Percentiles rank a stretch among this genome's conserved stretches.
Evolutionary conservation across 2,329 filamentous ascomycete species (phyloP).

Genomic region (Sporothrix humicola): DNA sequence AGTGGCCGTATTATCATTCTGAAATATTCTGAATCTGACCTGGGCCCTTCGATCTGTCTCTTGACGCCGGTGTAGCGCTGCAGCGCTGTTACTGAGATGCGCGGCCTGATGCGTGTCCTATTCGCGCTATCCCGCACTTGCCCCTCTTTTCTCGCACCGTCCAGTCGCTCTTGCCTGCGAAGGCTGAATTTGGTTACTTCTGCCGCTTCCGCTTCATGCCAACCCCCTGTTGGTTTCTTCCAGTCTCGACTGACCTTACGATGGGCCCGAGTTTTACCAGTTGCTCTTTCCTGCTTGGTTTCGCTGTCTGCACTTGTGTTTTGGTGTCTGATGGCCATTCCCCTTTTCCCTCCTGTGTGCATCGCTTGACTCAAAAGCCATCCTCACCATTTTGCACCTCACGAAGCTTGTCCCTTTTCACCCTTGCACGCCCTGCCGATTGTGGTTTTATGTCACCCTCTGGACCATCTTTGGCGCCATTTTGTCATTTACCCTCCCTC

Average conservation of each 20-base stretch:
- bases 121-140: slow-evolving; percentile 18
- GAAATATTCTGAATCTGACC: too few relatives aligned
- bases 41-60: too few relatives aligned
- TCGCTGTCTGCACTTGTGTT: background rate
- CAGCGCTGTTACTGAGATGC: background rate
- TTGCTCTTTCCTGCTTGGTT: background rate
- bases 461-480: background rate
- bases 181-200: background rate
- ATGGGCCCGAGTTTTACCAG: background rate
- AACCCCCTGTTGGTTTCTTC: slow-evolving; percentile 6
- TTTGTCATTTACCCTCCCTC: background rate
- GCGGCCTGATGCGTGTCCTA: slow-evolving; percentile 14
- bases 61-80: background rate
- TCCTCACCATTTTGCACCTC: slow-evolving; percentile 6
- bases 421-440: background rate
- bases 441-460: background rate
- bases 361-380: background rate
- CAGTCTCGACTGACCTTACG: background rate
- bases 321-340: slow-evolving; percentile 1
- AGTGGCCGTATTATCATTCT: slow-evolving; percentile 3
- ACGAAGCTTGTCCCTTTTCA: background rate
- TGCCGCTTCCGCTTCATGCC: background rate
- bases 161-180: slow-evolving; percentile 3
- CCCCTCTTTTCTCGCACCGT: slow-evolving; percentile 8
- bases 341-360: background rate